phyloP scores from a whole-genome alignment of 176 grass and related monocot genomes.

The Phragmites australis region DNA sequence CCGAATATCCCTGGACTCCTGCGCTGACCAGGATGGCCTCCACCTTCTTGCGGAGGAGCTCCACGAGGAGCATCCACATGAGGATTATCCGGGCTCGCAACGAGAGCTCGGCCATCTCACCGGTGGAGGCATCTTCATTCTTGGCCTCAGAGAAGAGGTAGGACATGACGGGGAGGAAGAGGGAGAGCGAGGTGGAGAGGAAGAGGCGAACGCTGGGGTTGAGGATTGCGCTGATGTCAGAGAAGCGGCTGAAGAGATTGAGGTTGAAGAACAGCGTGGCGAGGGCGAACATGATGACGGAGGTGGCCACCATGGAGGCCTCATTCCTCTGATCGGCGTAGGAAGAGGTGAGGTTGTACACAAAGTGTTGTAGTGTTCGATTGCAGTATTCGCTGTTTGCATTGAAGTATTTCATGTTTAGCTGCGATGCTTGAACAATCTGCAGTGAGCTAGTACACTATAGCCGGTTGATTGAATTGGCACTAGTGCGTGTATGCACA shows the following conservation, averaged over 20 bases:
- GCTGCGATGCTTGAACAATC: no score
- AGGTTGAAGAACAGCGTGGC: not conserved
- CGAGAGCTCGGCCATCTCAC: no score
- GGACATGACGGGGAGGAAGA: no score
- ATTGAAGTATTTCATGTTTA: no score
- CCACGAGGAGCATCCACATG: not conserved
- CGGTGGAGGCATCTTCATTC: not conserved
- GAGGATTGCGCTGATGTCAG: not conserved
- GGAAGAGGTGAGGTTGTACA: not conserved
- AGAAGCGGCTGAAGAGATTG: conserved; percentile 18
- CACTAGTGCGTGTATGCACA: no score
- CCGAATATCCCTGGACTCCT: not conserved
- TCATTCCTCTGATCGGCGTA: not conserved
- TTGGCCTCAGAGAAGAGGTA: no score
- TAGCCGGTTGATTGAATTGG: no score
- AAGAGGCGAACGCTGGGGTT: not conserved
- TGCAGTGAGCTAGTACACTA: no score
- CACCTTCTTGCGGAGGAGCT: conserved; percentile 30
- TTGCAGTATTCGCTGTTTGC: not conserved
- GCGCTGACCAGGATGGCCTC: not conserved
- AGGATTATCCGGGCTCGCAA: not conserved
- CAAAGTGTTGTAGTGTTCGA: not conserved
- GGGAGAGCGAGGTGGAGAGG: not conserved
- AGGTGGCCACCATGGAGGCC: not conserved
- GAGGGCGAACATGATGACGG: not conserved